A percentile compares a stretch with the other conserved stretches of the same genome.
These are phyloP conservation scores for Sugiyamaella boreocaroliniensis DNA, from an alignment of 805 yeast species.

Conservation along the genomic window DNA sequence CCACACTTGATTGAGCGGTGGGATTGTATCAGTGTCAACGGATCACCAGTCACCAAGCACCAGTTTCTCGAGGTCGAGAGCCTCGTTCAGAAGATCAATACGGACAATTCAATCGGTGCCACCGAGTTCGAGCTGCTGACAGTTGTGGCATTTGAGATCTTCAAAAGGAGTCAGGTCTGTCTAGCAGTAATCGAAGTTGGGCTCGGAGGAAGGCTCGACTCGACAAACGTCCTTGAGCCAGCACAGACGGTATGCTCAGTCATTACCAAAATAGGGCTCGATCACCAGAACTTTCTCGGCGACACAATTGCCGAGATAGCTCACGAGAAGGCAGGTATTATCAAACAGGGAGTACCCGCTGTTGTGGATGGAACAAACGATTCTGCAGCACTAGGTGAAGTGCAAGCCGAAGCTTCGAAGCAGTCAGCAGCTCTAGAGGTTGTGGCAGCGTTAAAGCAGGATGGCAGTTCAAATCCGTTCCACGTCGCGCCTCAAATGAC, in stretches of 20 bases:
- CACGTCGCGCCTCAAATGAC: slow-evolving; percentile 25
- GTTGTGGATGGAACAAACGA: slow-evolving; percentile 69
- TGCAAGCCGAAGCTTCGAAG: slow-evolving; percentile 37
- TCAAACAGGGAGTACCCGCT: slow-evolving; percentile 53
- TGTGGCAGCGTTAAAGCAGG: background rate
- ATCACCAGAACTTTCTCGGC: slow-evolving; percentile 78
- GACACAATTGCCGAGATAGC: slow-evolving; percentile 60
- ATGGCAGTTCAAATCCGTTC: background rate
- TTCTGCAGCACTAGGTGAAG: slow-evolving; percentile 41
- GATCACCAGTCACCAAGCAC: slow-evolving; percentile 43
- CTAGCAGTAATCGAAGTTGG: slow-evolving; percentile 92
- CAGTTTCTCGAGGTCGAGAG: slow-evolving; percentile 43
- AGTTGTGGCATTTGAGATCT: slow-evolving; percentile 75
- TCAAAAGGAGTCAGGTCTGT: slow-evolving; percentile 51
- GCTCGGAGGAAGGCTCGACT: slow-evolving; percentile 81
- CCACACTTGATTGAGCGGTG: slow-evolving; percentile 73
- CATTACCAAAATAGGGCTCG: slow-evolving; percentile 79
- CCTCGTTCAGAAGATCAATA: slow-evolving; percentile 39
- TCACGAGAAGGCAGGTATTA: slow-evolving; percentile 77
- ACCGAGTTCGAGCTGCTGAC: slow-evolving; percentile 87
- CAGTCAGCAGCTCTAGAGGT: slow-evolving; percentile 10
- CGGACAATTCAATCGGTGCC: slow-evolving; percentile 46
- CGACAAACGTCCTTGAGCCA: slow-evolving; percentile 60
- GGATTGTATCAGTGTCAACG: slow-evolving; percentile 69
- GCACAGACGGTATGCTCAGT: slow-evolving; percentile 55